Base-by-base conservation (phyloP, 495 filamentous ascomycete species). In the Podospora australis region DNA sequence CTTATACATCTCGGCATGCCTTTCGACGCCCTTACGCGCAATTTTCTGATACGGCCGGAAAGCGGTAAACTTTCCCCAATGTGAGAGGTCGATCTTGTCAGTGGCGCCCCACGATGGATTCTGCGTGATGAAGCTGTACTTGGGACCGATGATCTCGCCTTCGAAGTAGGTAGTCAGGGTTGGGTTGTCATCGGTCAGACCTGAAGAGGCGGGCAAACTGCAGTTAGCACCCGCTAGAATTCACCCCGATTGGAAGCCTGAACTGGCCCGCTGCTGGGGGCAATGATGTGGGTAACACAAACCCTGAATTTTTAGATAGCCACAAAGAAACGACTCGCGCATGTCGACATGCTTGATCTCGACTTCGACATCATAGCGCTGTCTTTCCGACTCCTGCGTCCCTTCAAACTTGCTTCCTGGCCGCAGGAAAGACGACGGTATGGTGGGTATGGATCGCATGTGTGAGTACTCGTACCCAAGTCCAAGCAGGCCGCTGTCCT, bases 91-190 rank as follows among this genome's bases (percentile, higher is more conserved):
- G 36, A 90, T 86, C 66, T 92, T 92, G 53, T 96, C 90, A 36
- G 77, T 87, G 10, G 88, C 90, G 34, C 91, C 91, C 94, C 94
- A 99, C 58, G 80, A 79, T 47, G 87, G 78, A 59, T 96, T 86
- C 49, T 85, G 81, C 35, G 94, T 99, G 49, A 84, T 78, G 69
- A 99, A 99, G 13, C 84, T 84, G 68, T 97, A 90, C 58, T 95
- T 95, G 48, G 81, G 83, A 22, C 94, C 94, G 53, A 99, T 96
- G 32, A 99, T 95, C 70, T 99, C 94, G 54, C 91, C 94, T 70
- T 96, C 90, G 57, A 99, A 99, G 62, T 94, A 99, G 2, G 94
- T 99, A 2, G 90, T 97, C 34, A 99, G 69, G 23, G 91, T 96
- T 28, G 91, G 90, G 65, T 97, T 90, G 66, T 96, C 88, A 62